phyloP scores from a whole-genome alignment of 345 rosid genomes.

The Salix arbutifolia region DNA sequence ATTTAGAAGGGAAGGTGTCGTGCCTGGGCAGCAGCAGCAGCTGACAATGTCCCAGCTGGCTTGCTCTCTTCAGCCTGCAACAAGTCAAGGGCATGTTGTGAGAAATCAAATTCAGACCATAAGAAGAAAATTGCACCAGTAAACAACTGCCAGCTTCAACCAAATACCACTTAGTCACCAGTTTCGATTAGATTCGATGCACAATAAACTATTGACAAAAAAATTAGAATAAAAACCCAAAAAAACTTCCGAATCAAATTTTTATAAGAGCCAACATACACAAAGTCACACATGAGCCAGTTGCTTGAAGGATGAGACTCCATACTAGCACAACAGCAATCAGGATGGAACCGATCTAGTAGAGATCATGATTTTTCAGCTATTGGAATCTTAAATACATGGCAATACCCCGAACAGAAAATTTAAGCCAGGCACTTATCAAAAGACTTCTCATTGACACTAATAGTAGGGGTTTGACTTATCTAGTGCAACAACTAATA shows the following conservation, averaged over 20 bases:
- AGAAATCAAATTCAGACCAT: background rate
- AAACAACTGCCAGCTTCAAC: constrained; percentile 1
- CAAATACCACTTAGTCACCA: background rate
- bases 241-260: background rate
- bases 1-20: constrained; percentile 11
- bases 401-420: background rate
- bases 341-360: background rate
- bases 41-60: constrained; percentile 18
- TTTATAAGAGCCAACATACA: background rate
- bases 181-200: background rate
- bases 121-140: background rate
- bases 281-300: background rate
- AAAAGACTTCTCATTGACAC: background rate
- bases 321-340: background rate
- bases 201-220: background rate
- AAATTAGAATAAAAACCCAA: background rate
- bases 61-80: constrained; percentile 38
- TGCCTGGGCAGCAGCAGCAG: constrained; percentile 40
- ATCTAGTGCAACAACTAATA: background rate
- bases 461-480: background rate
- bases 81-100: background rate
- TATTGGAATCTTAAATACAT: background rate
- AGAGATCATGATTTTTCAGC: background rate
- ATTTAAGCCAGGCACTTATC: background rate
- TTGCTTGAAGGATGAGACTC: background rate